Conservation (phyloP, 2,329 filamentous ascomycete genomes). For the Alternaria hordeiaustralica region DNA sequence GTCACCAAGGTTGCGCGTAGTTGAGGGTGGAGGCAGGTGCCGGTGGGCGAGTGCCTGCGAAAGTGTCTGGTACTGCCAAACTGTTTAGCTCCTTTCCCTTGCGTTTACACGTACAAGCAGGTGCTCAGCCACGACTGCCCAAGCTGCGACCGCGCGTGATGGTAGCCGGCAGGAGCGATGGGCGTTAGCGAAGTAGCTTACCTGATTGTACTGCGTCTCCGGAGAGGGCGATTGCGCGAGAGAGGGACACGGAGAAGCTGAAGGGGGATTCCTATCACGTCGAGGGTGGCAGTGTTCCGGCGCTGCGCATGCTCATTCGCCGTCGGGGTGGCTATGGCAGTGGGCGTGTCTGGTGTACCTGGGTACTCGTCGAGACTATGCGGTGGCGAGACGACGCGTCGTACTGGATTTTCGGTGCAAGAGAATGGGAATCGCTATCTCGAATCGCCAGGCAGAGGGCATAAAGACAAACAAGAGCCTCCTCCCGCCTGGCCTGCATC, state of each 20-base stretch:
- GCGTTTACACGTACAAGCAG: not conserved
- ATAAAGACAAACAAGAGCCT: not conserved
- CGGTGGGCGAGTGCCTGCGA: not conserved
- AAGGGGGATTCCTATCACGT: not conserved
- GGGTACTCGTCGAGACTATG: not conserved
- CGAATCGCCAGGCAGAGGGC: not conserved
- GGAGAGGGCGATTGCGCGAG: conserved; percentile 1
- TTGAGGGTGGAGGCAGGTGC: conserved; percentile 6
- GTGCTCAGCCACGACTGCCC: not conserved
- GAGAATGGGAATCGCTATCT: not conserved
- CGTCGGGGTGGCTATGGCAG: conserved; percentile 5
- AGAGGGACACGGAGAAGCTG: conserved; percentile 3
- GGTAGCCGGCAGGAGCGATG: conserved; percentile 1
- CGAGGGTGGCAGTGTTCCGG: conserved; percentile 13
- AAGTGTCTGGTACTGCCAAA: not conserved
- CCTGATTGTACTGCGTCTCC: conserved; percentile 1
- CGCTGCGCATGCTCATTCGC: conserved; percentile 13
- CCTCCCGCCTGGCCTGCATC: not conserved
- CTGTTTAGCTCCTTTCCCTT: not conserved
- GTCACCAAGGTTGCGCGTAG: not conserved
- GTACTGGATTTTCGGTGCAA: not conserved
- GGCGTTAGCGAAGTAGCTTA: conserved; percentile 1
- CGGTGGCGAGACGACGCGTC: not conserved
- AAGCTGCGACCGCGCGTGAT: not conserved
- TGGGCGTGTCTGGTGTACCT: not conserved